Conservation (phyloP, 495 filamentous ascomycete species). For the Aspergillus funiculosus region DNA sequence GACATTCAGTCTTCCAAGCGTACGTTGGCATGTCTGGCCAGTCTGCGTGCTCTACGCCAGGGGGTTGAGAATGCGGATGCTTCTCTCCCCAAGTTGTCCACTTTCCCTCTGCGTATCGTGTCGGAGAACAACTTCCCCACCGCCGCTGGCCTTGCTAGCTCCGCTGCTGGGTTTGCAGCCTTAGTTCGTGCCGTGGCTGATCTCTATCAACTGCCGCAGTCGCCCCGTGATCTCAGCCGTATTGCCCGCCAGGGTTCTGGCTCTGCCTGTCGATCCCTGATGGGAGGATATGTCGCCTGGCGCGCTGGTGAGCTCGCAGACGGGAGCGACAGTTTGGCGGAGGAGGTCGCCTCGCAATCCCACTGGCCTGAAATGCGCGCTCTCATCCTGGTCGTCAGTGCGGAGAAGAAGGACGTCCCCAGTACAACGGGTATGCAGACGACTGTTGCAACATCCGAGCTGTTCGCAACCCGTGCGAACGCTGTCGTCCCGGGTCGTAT, state of each 20-base stretch:
- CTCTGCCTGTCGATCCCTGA: slow-evolving; percentile 83
- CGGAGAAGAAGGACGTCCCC: slow-evolving; percentile 89
- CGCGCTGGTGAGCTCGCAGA: slow-evolving; percentile 64
- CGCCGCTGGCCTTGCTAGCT: slow-evolving; percentile 89
- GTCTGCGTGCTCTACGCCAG: slow-evolving; percentile 69
- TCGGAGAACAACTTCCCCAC: slow-evolving; percentile 99
- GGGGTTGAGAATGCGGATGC: slow-evolving; percentile 64
- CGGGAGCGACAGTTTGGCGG: slow-evolving; percentile 77
- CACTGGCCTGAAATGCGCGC: slow-evolving; percentile 97
- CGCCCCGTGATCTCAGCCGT: slow-evolving; percentile 70
- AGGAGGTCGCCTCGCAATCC: slow-evolving; percentile 73
- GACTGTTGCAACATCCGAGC: slow-evolving; percentile 77
- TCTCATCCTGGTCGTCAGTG: slow-evolving; percentile 79
- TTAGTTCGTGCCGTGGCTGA: slow-evolving; percentile 89
- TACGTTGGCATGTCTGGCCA: slow-evolving; percentile 83
- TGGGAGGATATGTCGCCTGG: slow-evolving; percentile 96
- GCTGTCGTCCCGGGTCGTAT: slow-evolving; percentile 78
- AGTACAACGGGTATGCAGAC: slow-evolving; percentile 94
- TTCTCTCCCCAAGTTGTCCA: slow-evolving; percentile 69
- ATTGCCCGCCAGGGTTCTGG: slow-evolving; percentile 96
- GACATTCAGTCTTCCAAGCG: slow-evolving; percentile 75
- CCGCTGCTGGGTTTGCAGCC: slow-evolving; percentile 91
- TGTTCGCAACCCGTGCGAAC: slow-evolving; percentile 69
- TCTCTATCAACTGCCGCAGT: slow-evolving; percentile 75
- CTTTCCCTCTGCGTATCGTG: slow-evolving; percentile 70